phyloP scores from a whole-genome alignment of 1,284 basidiomycete genomes.

The Pseudozyma flocculosa region DNA sequence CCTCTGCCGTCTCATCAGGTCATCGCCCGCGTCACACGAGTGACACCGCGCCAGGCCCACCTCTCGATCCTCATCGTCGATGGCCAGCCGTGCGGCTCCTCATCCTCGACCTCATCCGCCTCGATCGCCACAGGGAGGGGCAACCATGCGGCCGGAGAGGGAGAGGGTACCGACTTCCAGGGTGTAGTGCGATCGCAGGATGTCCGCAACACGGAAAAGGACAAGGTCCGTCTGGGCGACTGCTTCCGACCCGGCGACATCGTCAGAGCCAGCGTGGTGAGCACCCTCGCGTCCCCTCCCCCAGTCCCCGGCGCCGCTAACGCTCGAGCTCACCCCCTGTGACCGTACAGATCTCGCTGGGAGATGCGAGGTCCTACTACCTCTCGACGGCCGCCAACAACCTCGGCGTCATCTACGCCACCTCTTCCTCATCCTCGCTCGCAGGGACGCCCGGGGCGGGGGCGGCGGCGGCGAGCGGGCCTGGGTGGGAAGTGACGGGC shows the following conservation, averaged over 20 bases:
- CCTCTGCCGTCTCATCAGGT: too few species aligned
- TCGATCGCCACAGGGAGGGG: slow-evolving; percentile 32
- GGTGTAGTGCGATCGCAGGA: slow-evolving; percentile 90
- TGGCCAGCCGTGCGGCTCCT: slow-evolving; percentile 66
- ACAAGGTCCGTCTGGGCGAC: slow-evolving; percentile 86
- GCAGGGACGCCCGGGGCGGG: background rate
- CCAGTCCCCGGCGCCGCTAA: too few species aligned
- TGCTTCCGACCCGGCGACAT: slow-evolving; percentile 96
- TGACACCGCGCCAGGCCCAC: slow-evolving; percentile 83
- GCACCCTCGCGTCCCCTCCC: too few species aligned
- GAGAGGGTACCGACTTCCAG: slow-evolving; percentile 67
- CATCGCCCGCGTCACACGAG: slow-evolving; percentile 77
- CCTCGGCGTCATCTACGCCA: slow-evolving; percentile 69
- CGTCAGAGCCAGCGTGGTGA: slow-evolving; percentile 75
- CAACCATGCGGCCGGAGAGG: slow-evolving; percentile 55
- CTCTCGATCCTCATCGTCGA: slow-evolving; percentile 87
- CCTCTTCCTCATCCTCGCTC: slow-evolving; percentile 6
- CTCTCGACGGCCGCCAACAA: slow-evolving; percentile 91
- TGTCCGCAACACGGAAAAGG: slow-evolving; percentile 75
- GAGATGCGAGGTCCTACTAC: slow-evolving; percentile 69
- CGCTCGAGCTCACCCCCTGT: too few species aligned
- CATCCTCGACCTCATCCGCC: slow-evolving; percentile 14
- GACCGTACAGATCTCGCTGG: slow-evolving; percentile 57
- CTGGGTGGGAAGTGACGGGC: slow-evolving; percentile 23
- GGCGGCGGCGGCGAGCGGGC: slow-evolving; percentile 2